phyloP scores from a whole-genome alignment of 495 filamentous ascomycete genomes.

The Alectoria sarmentosa region DNA sequence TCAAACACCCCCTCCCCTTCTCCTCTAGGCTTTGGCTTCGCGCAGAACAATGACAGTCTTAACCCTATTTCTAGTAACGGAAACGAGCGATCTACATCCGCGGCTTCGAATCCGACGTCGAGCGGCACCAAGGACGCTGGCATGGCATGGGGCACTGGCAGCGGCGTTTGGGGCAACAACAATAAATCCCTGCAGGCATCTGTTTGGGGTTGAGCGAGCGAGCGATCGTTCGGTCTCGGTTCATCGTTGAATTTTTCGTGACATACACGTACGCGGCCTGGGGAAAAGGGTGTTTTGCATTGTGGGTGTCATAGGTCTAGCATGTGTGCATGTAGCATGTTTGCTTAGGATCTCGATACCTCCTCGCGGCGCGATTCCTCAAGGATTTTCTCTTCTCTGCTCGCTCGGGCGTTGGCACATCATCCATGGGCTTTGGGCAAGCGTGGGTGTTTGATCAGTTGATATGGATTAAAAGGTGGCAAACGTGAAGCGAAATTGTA shows the following conservation, averaged over 20 bases:
- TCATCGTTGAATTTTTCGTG: neutral
- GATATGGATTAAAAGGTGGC: neutral
- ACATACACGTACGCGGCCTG: neutral
- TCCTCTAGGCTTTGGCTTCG: slow-evolving; percentile 76
- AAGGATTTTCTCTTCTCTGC: neutral
- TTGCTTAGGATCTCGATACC: slow-evolving; percentile 3
- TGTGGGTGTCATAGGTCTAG: slow-evolving; percentile 3
- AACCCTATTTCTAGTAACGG: slow-evolving; percentile 30
- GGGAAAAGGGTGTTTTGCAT: neutral
- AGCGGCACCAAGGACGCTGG: slow-evolving; percentile 43
- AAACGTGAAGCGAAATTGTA: neutral
- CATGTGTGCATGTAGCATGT: slow-evolving; percentile 4
- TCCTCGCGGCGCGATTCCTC: neutral
- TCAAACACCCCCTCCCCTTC: slow-evolving; percentile 87
- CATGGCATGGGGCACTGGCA: slow-evolving; percentile 61
- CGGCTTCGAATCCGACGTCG: slow-evolving; percentile 52
- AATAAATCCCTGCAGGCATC: slow-evolving; percentile 29
- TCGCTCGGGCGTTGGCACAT: neutral
- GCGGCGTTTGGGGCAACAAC: slow-evolving; percentile 62
- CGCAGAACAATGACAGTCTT: slow-evolving; percentile 41
- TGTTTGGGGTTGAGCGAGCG: slow-evolving; percentile 14
- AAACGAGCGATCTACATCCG: slow-evolving; percentile 55
- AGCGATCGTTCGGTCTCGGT: neutral
- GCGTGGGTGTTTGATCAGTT: neutral
- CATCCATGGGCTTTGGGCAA: neutral